phyloP scores from a whole-genome alignment of 73 alveolate species.

The Loxodes magnus region DNA sequence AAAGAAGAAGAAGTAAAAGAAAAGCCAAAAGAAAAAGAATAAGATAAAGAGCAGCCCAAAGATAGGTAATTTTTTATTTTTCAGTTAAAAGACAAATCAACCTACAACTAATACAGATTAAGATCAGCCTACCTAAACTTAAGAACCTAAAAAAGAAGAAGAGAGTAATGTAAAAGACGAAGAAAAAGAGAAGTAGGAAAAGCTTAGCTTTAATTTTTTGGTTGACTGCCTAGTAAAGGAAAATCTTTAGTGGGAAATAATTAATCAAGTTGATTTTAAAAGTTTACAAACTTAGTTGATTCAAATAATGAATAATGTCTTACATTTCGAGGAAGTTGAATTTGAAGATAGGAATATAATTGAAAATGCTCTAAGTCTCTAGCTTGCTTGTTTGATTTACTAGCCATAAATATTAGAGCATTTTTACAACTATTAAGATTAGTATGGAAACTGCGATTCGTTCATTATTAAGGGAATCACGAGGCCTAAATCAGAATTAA shows the following conservation, averaged over 20 bases:
- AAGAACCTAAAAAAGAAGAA: background rate
- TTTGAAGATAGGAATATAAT: slow-evolving; percentile 35
- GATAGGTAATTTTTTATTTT: background rate
- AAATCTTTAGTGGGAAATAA: background rate
- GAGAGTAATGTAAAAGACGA: background rate
- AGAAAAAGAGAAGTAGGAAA: no score
- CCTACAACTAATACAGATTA: background rate
- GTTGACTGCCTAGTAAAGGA: no score
- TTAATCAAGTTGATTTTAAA: slow-evolving; percentile 3
- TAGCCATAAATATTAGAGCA: no score
- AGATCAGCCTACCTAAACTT: no score
- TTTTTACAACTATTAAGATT: no score
- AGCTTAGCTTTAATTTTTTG: no score
- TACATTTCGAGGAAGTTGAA: slow-evolving; percentile 18
- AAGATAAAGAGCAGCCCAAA: background rate
- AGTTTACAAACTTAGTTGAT: background rate
- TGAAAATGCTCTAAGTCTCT: slow-evolving; percentile 23
- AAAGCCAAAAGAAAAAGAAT: no score
- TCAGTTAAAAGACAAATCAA: background rate
- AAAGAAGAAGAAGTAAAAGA: background rate
- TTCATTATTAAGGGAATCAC: no score
- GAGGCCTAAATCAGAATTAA: no score
- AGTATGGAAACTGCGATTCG: no score
- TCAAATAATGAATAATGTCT: slow-evolving; percentile 7
- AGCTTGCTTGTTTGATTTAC: slow-evolving; percentile 15